A percentile compares a stretch with the other conserved stretches of the same genome.
Evolutionary conservation across 163 green algal species (phyloP).

Genomic region (Chloromonas sp.): DNA sequence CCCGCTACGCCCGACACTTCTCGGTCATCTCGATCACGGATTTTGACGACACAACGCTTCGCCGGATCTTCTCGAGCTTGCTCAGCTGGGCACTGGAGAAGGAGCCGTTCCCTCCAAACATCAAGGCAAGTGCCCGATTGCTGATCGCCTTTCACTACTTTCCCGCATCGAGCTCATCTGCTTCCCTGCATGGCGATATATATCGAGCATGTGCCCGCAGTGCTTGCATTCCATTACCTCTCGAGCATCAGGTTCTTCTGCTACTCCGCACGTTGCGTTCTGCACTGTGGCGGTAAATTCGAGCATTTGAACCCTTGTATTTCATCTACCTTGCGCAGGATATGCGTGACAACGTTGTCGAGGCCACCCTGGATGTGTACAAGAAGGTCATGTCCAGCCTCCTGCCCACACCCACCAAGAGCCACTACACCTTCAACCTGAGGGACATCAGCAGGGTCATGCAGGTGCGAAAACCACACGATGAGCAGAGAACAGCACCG

Average conservation of each 20-base stretch:
- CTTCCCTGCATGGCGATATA: no score
- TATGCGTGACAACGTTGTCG: constrained; percentile 40
- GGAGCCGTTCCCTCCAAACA: constrained; percentile 24
- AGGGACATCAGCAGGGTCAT: constrained; percentile 62
- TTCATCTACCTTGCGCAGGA: constrained; percentile 12
- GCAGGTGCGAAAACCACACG: constrained; percentile 16
- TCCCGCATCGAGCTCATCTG: no score
- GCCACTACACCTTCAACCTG: constrained; percentile 77
- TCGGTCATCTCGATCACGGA: constrained; percentile 52
- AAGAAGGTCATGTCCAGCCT: constrained; percentile 37
- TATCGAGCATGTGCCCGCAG: neutral
- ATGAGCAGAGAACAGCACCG: neutral
- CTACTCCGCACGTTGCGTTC: no score
- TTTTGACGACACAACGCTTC: constrained; percentile 53
- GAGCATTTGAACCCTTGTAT: no score
- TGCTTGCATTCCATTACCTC: neutral
- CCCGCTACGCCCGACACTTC: constrained; percentile 68
- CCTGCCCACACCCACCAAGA: constrained; percentile 66
- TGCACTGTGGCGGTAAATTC: no score
- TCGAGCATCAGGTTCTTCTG: neutral
- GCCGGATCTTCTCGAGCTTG: constrained; percentile 65
- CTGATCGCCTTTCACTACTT: no score
- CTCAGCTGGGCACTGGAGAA: constrained; percentile 53
- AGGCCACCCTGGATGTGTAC: constrained; percentile 65
- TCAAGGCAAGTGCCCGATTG: constrained; percentile 22